Evolutionary conservation across 2,329 filamentous ascomycete genomes (phyloP).

Genomic region (Trichoderma sp.): DNA sequence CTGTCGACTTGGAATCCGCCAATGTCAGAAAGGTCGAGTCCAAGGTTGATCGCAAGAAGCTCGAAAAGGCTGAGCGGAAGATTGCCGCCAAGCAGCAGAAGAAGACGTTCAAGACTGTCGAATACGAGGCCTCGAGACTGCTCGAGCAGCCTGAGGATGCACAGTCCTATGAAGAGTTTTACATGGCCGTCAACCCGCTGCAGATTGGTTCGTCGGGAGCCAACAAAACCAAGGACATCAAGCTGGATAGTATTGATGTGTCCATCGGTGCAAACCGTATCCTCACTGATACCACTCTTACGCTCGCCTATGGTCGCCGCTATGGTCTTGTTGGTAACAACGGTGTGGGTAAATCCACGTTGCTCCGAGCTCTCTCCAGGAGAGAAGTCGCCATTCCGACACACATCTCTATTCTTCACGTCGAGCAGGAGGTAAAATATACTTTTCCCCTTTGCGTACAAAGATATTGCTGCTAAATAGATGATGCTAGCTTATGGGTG

Average conservation of each 20-base stretch:
- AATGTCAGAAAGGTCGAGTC: constrained; percentile 94
- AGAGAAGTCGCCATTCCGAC: constrained; percentile 94
- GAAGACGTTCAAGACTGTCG: constrained; percentile 97
- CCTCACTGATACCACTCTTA: constrained; percentile 85
- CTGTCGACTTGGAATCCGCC: constrained; percentile 90
- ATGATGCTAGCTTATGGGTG: constrained; percentile 73
- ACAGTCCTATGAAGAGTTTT: constrained; percentile 98
- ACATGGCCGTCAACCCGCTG: constrained; percentile 98
- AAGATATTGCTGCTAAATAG: neutral
- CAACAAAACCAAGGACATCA: constrained; percentile 98
- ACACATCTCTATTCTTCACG: constrained; percentile 97
- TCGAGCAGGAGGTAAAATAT: constrained; percentile 83
- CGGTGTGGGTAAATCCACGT: constrained; percentile 97
- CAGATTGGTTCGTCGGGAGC: constrained; percentile 71
- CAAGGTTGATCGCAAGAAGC: constrained; percentile 96
- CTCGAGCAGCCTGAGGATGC: constrained; percentile 80
- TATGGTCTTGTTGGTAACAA: constrained; percentile 99
- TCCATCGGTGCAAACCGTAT: constrained; percentile 89
- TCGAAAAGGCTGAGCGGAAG: constrained; percentile 97
- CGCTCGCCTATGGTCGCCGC: constrained; percentile 86
- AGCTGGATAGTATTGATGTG: constrained; percentile 94
- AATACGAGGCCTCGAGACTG: constrained; percentile 92
- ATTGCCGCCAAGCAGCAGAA: constrained; percentile 98
- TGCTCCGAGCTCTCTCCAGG: constrained; percentile 86
- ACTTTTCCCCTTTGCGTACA: neutral